These are phyloP conservation scores for Nemania abortiva DNA, from an alignment of 2,329 filamentous ascomycete genomes.

Conservation along the genomic window DNA sequence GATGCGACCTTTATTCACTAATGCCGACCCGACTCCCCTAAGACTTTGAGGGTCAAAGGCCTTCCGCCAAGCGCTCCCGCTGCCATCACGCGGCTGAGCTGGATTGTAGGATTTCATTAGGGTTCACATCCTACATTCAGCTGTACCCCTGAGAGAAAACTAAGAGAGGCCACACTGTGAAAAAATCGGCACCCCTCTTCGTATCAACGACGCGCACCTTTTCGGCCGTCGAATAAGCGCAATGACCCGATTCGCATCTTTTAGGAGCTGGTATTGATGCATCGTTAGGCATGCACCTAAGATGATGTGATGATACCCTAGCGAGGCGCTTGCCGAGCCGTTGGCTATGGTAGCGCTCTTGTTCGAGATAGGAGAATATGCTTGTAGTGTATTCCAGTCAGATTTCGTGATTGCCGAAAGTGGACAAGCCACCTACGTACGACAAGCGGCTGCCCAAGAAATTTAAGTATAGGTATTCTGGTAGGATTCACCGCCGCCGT, in stretches of 20 bases:
- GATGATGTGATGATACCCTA: constrained; percentile 20
- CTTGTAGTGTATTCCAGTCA: constrained; percentile 15
- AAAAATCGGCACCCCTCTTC: neutral
- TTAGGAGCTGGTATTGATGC: constrained; percentile 12
- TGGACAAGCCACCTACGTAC: constrained; percentile 22
- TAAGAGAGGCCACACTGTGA: constrained; percentile 11
- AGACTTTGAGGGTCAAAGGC: neutral
- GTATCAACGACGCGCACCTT: neutral
- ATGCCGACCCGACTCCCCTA: constrained; percentile 2
- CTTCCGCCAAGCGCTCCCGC: constrained; percentile 2
- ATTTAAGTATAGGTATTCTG: neutral
- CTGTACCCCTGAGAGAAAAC: constrained; percentile 10
- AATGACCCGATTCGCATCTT: constrained; percentile 10
- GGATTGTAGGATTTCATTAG: constrained; percentile 5
- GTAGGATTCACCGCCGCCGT: neutral
- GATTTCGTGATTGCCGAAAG: constrained; percentile 1
- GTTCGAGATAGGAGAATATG: constrained; percentile 2
- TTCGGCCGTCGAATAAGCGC: constrained; percentile 15
- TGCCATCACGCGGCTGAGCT: constrained; percentile 5
- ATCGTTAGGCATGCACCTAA: constrained; percentile 20
- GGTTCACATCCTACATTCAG: constrained; percentile 21
- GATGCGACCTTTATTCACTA: neutral
- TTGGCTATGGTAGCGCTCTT: constrained; percentile 1
- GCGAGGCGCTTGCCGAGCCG: constrained; percentile 16
- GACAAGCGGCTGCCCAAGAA: constrained; percentile 5